These are phyloP conservation scores for Cladobotryum protrusum DNA, from an alignment of 2,329 filamentous ascomycete species.

Conservation along the genomic window DNA sequence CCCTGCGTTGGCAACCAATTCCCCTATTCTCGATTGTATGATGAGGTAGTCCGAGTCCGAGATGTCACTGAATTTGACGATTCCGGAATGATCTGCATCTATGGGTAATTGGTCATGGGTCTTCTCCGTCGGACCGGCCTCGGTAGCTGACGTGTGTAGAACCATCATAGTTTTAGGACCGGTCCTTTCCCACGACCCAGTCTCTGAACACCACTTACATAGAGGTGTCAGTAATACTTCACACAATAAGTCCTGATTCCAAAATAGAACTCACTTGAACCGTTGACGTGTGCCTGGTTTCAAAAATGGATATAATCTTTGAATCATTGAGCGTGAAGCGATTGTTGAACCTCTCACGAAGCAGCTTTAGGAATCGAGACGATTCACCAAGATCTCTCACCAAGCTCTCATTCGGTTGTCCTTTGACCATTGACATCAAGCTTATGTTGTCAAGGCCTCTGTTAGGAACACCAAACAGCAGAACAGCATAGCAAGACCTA, in stretches of 20 bases:
- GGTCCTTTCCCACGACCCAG: conserved; percentile 10
- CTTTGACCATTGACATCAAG: conserved; percentile 16
- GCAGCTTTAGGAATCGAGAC: conserved; percentile 15
- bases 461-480: conserved; percentile 26
- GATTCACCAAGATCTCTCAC: conserved; percentile 17
- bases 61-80: conserved; percentile 17
- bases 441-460: conserved; percentile 18
- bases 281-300: conserved; percentile 14
- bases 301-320: conserved; percentile 16
- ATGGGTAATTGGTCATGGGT: conserved; percentile 17
- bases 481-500: conserved; percentile 16
- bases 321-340: conserved; percentile 13
- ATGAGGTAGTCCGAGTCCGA: neutral
- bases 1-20: neutral
- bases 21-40: neutral
- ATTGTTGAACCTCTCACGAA: conserved; percentile 15
- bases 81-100: conserved; percentile 18
- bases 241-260: too few species aligned
- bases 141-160: conserved; percentile 20
- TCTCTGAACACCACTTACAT: neutral
- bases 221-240: neutral
- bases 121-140: conserved; percentile 14
- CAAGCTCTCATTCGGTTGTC: conserved; percentile 19
- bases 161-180: conserved; percentile 17
- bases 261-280: conserved; percentile 12